Base-by-base conservation (phyloP, 257 asterid genomes). In the Petunia secreta region DNA sequence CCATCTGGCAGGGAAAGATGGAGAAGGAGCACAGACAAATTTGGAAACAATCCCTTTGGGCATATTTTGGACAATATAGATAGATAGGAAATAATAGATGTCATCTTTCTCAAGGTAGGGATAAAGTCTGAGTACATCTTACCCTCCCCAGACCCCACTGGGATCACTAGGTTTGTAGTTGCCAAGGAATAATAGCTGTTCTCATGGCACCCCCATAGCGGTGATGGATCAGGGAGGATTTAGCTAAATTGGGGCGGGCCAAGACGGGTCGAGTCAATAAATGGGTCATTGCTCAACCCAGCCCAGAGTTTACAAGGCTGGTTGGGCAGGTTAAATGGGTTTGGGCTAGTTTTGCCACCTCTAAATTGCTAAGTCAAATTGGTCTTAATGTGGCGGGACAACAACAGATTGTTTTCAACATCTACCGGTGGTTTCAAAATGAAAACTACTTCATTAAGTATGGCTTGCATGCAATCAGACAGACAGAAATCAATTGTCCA, bases 401-500 rank as follows among this genome's bases (percentile, higher is more conserved):
- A 69, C 41, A 48, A 46, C 60, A 71, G 77, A 48, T 71, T 48
- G 77, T 48, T 50, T 43, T 48, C 60, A 71, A 71, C 43, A 59
- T 48, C 60, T 34, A 71, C 44, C 43, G 48, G 77, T 67, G 7
- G 53, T 67, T 4, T 67, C 37, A 44, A 40, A 46, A 67, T 67
- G 75, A 67, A 43, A 54, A 67, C 38, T 3, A 66, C 43, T 63
- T 67, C 75, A 67, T 44, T 63, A 15, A 41, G 38, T 67, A 41
- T 4, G 25, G 44, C 25, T 48, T 71, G 43, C 13, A 8, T 48
- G 44, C 60, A 71, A 11, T 46, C 25, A 48, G 43, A 48, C 25
- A 71, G 60, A 71, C 3, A 71, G 77, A 50, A 71, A 43, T 71
- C 43, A 71, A 71, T 50, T 50, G 46, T 5, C 62, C 62, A 50